Base-by-base conservation (phyloP, 164 flowering plant species). In the grape (Vitis vinifera) region DNA sequence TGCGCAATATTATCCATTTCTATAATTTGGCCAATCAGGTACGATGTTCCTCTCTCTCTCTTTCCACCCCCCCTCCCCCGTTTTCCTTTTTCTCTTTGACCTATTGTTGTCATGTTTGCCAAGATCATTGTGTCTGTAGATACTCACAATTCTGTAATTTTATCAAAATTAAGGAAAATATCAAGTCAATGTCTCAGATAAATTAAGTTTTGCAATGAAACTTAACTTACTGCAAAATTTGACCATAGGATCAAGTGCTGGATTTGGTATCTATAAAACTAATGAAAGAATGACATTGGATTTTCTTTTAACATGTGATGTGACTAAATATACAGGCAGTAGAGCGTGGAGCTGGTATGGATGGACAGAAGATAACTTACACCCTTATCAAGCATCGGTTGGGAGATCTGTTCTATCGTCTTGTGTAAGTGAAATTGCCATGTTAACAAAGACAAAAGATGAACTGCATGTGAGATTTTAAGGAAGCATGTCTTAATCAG, bases 1-100 rank as follows among this genome's bases (percentile, higher is more conserved):
- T 93, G 97, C 93, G 97, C 75, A 96, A 96, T 77, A 93, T 93
- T 52, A 92, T 96, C 73, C 98, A 90, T 80, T 93, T 89, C 87
- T 87, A 82, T 63, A 86, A 89, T 71, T 78, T 96, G 90, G 98
- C 99, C 67, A 96, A 96, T 79, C 98, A 93, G 97, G 99, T 89
- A 68, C 6, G 7, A 8, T 58, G 23, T 30, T 51, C 44, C 31
- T 17, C 65, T 30, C 12, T 23, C 9, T 2, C 23, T 27, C 27
- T 23, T 2, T 23, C 27, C 27, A 23, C 27, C 27, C 27, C 27
- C 27, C 2, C 1, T 23, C 27, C 27, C 2, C 27, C 2, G 2
- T 23, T 23, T 23, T 23, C 27, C 27, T 23, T 23, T 23, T 23
- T 1, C 16, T 7, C 8, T 10, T 6, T 50, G 15, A 59, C 31